Evolutionary conservation across 2,329 filamentous ascomycete species (phyloP), one percentile per base, ranked within the genome.

Genomic region (Aschersonia sp.): DNA sequence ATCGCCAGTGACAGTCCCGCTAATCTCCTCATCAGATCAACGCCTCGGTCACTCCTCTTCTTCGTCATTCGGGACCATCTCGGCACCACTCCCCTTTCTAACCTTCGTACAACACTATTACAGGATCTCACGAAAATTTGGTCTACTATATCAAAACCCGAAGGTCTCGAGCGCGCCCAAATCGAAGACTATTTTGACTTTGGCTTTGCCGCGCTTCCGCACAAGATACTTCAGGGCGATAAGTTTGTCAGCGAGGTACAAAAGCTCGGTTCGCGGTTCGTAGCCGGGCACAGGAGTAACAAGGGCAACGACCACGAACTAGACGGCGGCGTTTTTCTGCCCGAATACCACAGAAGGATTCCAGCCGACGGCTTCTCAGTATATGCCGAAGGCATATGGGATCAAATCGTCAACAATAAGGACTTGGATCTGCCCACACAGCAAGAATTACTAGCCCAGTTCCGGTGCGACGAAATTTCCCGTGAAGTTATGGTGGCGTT

Each of bases 141-240:
- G 92, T 77, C 83, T 3, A 84, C 87, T 45, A 83, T 98, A 51
- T 89, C 89, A 41, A 98, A 98, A 63, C 92, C 92, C 4, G 68
- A 81, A 32, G 90, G 90, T 1, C 74, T 97, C 48, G 92, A 98
- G 62, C 80, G 81, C 54, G 90, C 90, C 22, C 80, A 76, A 49
- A 97, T 98, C 54, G 86, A 92, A 56, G 90, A 98, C 61, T 98
- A 97, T 69, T 98, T 98, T 59, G 92, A 98, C 67, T 97, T 98
- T 65, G 89, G 88, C 47, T 98, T 98, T 60, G 87, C 89, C 44
- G 88, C 90, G 0, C 75, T 98, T 29, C 92, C 92, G 4, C 92
- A 98, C 72, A 98, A 98, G 71, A 88, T 95, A 51, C 76, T 97
- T 47, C 90, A 97, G 61, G 88, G 86, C 4, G 89, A 97, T 30